phyloP scores from a whole-genome alignment of 2,329 filamentous ascomycete species.

The Ceratocystis ficicola region DNA sequence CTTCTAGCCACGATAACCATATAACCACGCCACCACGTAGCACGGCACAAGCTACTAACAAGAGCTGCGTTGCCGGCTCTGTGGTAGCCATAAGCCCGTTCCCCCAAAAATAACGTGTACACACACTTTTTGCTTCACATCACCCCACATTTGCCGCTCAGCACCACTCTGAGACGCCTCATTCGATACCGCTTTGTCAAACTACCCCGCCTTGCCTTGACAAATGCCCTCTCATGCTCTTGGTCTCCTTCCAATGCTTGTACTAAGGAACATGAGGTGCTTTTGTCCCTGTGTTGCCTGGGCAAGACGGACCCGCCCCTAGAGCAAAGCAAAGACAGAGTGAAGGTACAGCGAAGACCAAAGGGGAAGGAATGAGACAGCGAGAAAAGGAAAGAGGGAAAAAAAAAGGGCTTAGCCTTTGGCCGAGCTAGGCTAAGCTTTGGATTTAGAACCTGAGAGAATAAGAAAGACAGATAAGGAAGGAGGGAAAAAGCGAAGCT shows the following conservation, averaged over 20 bases:
- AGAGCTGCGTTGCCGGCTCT: not conserved
- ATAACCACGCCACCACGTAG: not conserved
- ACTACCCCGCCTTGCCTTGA: slow-evolving; percentile 11
- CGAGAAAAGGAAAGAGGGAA: not conserved
- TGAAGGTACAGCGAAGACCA: not conserved
- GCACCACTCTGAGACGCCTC: slow-evolving; percentile 15
- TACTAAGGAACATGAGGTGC: not conserved
- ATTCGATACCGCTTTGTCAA: slow-evolving; percentile 11
- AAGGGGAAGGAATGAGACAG: not conserved
- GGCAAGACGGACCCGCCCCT: too few relatives aligned
- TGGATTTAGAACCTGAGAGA: slow-evolving; percentile 10
- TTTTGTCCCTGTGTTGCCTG: slow-evolving; percentile 8
- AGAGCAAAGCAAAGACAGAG: too few relatives aligned
- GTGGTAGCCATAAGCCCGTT: not conserved
- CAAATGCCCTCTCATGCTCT: not conserved
- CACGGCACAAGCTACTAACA: not conserved
- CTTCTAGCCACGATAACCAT: not conserved
- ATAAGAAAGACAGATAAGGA: slow-evolving; percentile 3
- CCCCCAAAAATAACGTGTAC: not conserved
- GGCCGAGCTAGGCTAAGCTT: not conserved
- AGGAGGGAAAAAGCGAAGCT: slow-evolving; percentile 1
- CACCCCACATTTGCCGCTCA: slow-evolving; percentile 15
- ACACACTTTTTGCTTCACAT: slow-evolving; percentile 13
- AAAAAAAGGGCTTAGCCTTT: not conserved
- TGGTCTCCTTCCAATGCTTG: not conserved